Evolutionary conservation across 2,329 filamentous ascomycete species (phyloP).

Genomic region (Teratosphaeria gauchensis): DNA sequence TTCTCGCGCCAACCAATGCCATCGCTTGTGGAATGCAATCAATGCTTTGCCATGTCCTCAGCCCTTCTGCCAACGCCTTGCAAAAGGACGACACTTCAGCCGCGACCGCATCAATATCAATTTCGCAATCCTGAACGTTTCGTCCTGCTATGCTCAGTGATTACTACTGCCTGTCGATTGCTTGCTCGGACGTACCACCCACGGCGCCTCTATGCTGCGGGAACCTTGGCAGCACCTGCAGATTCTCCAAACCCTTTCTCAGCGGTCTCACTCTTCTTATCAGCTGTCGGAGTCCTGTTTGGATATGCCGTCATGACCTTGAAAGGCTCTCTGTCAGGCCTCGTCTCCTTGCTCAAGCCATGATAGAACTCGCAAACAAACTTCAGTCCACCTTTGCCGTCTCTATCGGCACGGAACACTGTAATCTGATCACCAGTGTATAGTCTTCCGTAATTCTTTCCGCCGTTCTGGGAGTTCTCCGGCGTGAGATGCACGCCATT

Average conservation of each 20-base stretch:
- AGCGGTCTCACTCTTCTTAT: not conserved
- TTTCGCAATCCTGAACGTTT: not conserved
- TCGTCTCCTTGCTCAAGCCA: constrained; percentile 24
- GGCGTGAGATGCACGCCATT: constrained; percentile 55
- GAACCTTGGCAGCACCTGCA: not conserved
- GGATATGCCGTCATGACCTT: not conserved
- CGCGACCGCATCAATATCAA: not conserved
- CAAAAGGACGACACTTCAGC: not conserved
- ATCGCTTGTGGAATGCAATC: not conserved
- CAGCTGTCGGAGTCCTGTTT: not conserved
- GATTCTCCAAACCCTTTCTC: not conserved
- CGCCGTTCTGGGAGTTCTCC: not conserved
- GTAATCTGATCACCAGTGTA: constrained; percentile 69
- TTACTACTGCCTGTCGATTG: too few relatives aligned
- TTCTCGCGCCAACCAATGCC: not conserved
- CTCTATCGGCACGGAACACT: constrained; percentile 50
- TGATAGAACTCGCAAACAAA: constrained; percentile 36
- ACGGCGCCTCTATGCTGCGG: not conserved
- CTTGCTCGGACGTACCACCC: too few relatives aligned
- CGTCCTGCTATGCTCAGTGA: too few relatives aligned
- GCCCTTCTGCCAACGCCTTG: not conserved
- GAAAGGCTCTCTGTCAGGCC: constrained; percentile 5
- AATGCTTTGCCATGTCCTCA: not conserved
- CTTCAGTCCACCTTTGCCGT: constrained; percentile 25
- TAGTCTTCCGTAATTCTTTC: constrained; percentile 55